Evolutionary conservation across 805 yeast genomes (phyloP), one percentile per base, ranked within the genome.

Genomic region (Henningerozyma blattae): DNA sequence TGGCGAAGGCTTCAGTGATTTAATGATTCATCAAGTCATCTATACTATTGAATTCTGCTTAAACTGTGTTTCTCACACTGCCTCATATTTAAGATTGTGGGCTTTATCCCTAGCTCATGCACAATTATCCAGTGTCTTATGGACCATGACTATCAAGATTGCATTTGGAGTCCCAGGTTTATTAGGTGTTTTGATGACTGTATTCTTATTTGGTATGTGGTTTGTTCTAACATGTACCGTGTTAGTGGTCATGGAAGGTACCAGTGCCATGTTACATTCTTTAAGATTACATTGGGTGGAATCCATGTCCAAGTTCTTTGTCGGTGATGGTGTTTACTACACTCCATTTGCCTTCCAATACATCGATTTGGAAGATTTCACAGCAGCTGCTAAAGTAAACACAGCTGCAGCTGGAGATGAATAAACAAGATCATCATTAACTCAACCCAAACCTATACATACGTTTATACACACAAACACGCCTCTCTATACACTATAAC

Each of bases 271-370:
- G 87, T 62, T 79, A 48, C 87, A 79, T 53, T 71, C 82, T 13
- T 65, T 79, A 47, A 70, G 87, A 59, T 62, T 79, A 46, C 87
- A 79, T 50, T 79, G 87, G 87, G 86, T 79, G 34, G 87, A 79
- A 50, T 72, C 83, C 25, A 79, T 79, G 87, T 75, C 83, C 30
- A 79, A 79, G 54, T 78, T 75, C 52, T 79, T 79, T 43, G 78
- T 75, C 48, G 87, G 87, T 50, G 85, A 78, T 49, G 87, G 87
- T 42, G 59, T 67, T 31, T 69, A 74, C 8, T 79, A 75, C 49
- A 70, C 68, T 39, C 87, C 87, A 19, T 79, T 76, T 48, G 56
- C 64, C 1, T 75, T 77, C 44, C 17, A 27, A 18, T 29, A 22
- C 15, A 20, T 24, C 7, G 37, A 34, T 22, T 30, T 34, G 31